These are phyloP conservation scores for Westerdykella aurantiaca DNA, from an alignment of 2,329 filamentous ascomycete genomes.

Conservation along the genomic window DNA sequence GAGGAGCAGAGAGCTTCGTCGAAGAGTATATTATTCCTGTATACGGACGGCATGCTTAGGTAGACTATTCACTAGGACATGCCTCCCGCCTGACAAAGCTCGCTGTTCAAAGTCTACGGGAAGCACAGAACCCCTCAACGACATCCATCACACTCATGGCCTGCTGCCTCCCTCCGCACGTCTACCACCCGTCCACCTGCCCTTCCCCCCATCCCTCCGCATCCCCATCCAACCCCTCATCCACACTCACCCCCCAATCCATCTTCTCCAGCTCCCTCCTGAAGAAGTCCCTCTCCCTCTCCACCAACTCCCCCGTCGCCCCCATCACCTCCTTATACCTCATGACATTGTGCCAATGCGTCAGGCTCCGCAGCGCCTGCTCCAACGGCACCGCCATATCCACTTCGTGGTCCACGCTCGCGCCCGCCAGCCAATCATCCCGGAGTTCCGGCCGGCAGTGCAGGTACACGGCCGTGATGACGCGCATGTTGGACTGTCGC, in stretches of 20 bases:
- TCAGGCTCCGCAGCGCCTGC: constrained; percentile 80
- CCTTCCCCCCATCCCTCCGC: constrained; percentile 8
- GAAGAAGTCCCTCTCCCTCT: constrained; percentile 47
- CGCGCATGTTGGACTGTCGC: constrained; percentile 96
- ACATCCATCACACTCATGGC: no score
- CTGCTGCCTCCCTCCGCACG: no score
- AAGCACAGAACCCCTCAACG: no score
- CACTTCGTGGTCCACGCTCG: constrained; percentile 87
- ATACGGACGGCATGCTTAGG: no score
- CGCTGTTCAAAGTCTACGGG: no score
- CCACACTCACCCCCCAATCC: constrained; percentile 32
- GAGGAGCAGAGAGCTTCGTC: no score
- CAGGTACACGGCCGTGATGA: constrained; percentile 94
- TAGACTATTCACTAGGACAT: no score
- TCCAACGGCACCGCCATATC: constrained; percentile 89
- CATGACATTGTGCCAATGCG: constrained; percentile 89
- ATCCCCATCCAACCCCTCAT: constrained; percentile 12
- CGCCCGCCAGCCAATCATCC: constrained; percentile 90
- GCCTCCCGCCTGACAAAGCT: no score
- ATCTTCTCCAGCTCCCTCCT: constrained; percentile 47
- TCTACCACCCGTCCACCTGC: constrained; percentile 8
- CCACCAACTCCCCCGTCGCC: constrained; percentile 35
- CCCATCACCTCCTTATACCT: constrained; percentile 75
- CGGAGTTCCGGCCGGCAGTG: constrained; percentile 87
- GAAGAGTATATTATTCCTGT: no score